These are phyloP conservation scores for Apophysomyces elegans DNA, from an alignment of 371 early-diverging fungal species.

Conservation along the genomic window DNA sequence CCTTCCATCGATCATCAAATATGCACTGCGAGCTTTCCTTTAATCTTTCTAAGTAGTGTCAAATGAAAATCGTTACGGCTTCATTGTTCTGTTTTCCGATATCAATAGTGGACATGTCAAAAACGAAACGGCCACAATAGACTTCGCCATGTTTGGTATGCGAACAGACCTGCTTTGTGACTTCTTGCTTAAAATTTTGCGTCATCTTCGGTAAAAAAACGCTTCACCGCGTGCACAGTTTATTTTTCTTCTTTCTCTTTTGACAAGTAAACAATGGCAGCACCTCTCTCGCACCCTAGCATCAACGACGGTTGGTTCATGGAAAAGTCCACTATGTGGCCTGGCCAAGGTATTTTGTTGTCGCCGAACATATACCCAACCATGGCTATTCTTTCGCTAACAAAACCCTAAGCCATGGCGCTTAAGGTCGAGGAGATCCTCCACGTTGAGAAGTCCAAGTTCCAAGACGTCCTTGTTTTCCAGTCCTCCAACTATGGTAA, in stretches of 20 bases:
- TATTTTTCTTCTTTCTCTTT: constrained; percentile 14
- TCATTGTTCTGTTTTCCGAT: too few species aligned
- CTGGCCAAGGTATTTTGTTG: constrained; percentile 82
- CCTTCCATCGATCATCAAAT: too few species aligned
- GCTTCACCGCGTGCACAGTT: too few species aligned
- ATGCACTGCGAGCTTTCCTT: too few species aligned
- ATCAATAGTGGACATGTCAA: too few species aligned
- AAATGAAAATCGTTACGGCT: too few species aligned
- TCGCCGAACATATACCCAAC: not conserved
- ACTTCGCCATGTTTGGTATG: too few species aligned
- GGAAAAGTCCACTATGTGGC: constrained; percentile 94
- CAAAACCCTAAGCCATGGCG: constrained; percentile 74
- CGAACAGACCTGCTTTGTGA: too few species aligned
- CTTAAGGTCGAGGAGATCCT: constrained; percentile 93
- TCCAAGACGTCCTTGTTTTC: constrained; percentile 97
- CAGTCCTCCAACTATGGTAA: constrained; percentile 92
- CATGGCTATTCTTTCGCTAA: constrained; percentile 7
- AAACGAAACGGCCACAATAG: too few species aligned
- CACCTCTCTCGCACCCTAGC: constrained; percentile 81
- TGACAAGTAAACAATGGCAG: constrained; percentile 38
- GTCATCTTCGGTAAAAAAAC: too few species aligned
- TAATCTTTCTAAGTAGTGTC: too few species aligned
- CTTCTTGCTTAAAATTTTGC: too few species aligned
- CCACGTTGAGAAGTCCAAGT: constrained; percentile 90
- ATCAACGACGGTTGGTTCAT: constrained; percentile 96